phyloP scores from a whole-genome alignment of 1,284 basidiomycete genomes.

The Sanghuangporus weigelae region DNA sequence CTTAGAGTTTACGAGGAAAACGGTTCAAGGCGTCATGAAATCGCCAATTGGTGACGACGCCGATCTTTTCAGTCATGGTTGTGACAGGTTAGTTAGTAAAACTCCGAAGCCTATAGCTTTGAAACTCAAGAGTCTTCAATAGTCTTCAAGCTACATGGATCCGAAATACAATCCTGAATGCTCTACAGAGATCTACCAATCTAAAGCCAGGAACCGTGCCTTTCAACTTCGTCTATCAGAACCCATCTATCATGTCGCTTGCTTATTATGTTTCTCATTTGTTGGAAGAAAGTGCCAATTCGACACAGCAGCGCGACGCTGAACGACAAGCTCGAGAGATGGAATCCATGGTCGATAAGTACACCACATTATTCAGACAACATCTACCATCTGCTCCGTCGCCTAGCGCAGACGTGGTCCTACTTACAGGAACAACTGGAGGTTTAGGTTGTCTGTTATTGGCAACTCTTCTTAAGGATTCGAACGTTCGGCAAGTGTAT shows the following conservation, averaged over 20 bases:
- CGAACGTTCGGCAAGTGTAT: conserved; percentile 26
- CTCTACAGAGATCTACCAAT: conserved; percentile 26
- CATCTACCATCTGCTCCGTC: conserved; percentile 14
- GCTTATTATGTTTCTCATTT: conserved; percentile 18
- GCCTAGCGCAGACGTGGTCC: conserved; percentile 22
- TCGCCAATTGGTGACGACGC: conserved; percentile 14
- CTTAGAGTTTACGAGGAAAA: conserved; percentile 13
- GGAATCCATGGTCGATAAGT: conserved; percentile 28
- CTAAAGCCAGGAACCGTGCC: conserved; percentile 22
- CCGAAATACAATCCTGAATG: conserved; percentile 33
- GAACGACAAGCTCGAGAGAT: conserved; percentile 19
- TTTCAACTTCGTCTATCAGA: conserved; percentile 31
- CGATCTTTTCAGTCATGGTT: conserved; percentile 21
- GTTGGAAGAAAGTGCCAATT: conserved; percentile 8
- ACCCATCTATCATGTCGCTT: conserved; percentile 29
- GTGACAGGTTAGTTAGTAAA: conserved; percentile 18
- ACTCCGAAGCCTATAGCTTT: background rate
- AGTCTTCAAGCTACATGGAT: conserved; percentile 39
- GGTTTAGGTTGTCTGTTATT: conserved; percentile 30
- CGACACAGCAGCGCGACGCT: background rate
- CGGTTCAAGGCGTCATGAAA: conserved; percentile 13
- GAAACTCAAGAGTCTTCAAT: background rate
- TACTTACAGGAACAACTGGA: conserved; percentile 35
- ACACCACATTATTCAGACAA: conserved; percentile 23
- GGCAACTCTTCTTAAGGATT: conserved; percentile 22